Base-by-base conservation (phyloP, 371 early-diverging fungal genomes). In the Mortierella sp. region DNA sequence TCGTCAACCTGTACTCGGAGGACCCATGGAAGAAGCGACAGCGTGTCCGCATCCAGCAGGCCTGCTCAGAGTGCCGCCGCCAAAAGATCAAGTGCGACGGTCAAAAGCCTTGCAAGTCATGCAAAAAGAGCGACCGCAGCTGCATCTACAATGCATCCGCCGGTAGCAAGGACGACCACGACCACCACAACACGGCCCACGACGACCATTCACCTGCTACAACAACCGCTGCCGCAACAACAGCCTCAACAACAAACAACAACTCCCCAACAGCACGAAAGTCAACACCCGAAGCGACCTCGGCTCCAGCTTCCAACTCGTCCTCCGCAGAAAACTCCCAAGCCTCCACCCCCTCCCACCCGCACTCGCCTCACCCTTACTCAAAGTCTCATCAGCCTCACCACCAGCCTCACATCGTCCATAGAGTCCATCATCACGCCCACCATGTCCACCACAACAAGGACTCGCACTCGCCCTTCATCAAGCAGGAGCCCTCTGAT, bases 41-140 rank as follows among this genome's bases (percentile, higher is more conserved):
- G 71, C 70, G 85, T 38, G 85, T 85, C 70, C 75, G 85, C 56
- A 85, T 85, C 72, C 85, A 85, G 70, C 85, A 85, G 46, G 85
- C 85, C 27, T 85, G 85, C 44, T 85, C 85, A 43, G 85, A 85
- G 49, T 85, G 85, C 68, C 85, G 85, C 29, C 75, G 85, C 29
- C 85, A 85, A 76, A 85, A 85, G 82, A 85, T 85, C 58, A 85
- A 85, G 73, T 85, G 85, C 71, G 85, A 85, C 54, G 85, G 85
- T 24, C 85, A 85, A 58, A 78, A 78, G 65, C 85, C 85, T 24
- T 85, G 85, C 82, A 85, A 85, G 73, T 81, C 85, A 32, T 85
- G 85, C 48, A 81, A 85, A 55, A 85, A 85, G 58, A 81, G 81
- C 65, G 85, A 85, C 74, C 76, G 85, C n/a, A 81, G 72, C 65